These are phyloP conservation scores for Conidiobolus incongruus DNA, from an alignment of 371 early-diverging fungal genomes.

Conservation along the genomic window DNA sequence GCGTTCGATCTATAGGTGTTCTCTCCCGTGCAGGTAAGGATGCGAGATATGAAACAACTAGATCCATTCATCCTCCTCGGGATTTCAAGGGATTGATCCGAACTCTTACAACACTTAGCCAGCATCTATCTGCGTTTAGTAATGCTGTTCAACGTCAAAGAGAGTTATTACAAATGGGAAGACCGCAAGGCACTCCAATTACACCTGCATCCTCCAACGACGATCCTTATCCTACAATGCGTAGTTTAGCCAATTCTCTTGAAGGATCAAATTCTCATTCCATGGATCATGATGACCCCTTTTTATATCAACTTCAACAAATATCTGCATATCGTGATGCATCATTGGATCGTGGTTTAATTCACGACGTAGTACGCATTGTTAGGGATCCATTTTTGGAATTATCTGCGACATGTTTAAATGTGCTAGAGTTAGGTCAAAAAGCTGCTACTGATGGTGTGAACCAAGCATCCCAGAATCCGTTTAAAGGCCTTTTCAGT, in stretches of 20 bases:
- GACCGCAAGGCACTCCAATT: neutral
- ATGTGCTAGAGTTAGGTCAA: too few species aligned
- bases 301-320: too few species aligned
- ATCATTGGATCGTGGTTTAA: neutral
- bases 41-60: constrained; percentile 1
- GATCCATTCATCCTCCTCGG: constrained; percentile 1
- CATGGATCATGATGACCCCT: too few species aligned
- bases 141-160: constrained; percentile 2
- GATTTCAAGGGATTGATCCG: neutral
- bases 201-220: too few species aligned
- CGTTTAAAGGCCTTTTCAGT: too few species aligned
- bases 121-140: neutral
- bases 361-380: constrained; percentile 1
- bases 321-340: too few species aligned
- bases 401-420: neutral
- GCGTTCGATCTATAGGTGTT: neutral
- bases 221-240: too few species aligned
- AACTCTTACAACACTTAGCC: neutral
- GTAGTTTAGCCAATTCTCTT: too few species aligned
- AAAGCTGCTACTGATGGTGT: too few species aligned
- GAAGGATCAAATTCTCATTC: too few species aligned
- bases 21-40: constrained; percentile 1
- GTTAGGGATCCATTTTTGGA: neutral
- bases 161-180: neutral
- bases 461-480: too few species aligned